phyloP scores from a whole-genome alignment of 345 rosid genomes.

The Camelina hispida region DNA sequence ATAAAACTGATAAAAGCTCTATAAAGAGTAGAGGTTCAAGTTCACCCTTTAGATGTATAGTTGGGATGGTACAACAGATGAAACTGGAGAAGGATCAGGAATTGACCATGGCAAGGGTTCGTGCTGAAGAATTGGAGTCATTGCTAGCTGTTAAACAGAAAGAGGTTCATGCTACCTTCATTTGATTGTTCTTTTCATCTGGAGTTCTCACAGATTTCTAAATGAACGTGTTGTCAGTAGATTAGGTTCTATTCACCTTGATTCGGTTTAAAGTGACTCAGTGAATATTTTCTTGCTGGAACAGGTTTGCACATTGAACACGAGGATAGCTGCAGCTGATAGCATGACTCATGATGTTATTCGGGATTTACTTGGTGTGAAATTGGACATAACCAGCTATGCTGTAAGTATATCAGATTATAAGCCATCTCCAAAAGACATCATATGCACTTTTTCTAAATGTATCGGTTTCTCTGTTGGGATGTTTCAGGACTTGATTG shows the following conservation, averaged over 20 bases:
- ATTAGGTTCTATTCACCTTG: slow-evolving; percentile 10
- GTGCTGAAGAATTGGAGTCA: slow-evolving; percentile 73
- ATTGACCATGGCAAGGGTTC: slow-evolving; percentile 64
- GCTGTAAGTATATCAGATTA: slow-evolving; percentile 61
- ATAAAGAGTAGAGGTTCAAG: slow-evolving; percentile 81
- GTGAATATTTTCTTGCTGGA: slow-evolving; percentile 29
- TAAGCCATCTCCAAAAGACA: slow-evolving; percentile 17
- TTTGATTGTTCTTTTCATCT: slow-evolving; percentile 5
- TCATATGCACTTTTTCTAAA: slow-evolving; percentile 7
- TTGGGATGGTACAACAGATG: slow-evolving; percentile 87
- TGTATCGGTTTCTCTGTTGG: slow-evolving; percentile 3
- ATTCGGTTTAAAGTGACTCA: slow-evolving; percentile 26
- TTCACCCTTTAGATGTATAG: slow-evolving; percentile 92
- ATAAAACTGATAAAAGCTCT: slow-evolving; percentile 63
- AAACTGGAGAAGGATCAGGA: slow-evolving; percentile 83
- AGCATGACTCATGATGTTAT: slow-evolving; percentile 98
- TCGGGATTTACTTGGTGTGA: slow-evolving; percentile 90
- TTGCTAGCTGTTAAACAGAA: slow-evolving; percentile 64
- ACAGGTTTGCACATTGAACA: slow-evolving; percentile 74
- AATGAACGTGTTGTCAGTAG: not conserved
- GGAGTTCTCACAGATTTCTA: slow-evolving; percentile 12
- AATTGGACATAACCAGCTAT: slow-evolving; percentile 82
- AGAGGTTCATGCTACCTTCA: slow-evolving; percentile 58
- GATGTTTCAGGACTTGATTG: slow-evolving; percentile 70
- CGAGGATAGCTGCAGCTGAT: slow-evolving; percentile 90